phyloP scores from a whole-genome alignment of 148 eudicot species.

The Hydrangea macrophylla region DNA sequence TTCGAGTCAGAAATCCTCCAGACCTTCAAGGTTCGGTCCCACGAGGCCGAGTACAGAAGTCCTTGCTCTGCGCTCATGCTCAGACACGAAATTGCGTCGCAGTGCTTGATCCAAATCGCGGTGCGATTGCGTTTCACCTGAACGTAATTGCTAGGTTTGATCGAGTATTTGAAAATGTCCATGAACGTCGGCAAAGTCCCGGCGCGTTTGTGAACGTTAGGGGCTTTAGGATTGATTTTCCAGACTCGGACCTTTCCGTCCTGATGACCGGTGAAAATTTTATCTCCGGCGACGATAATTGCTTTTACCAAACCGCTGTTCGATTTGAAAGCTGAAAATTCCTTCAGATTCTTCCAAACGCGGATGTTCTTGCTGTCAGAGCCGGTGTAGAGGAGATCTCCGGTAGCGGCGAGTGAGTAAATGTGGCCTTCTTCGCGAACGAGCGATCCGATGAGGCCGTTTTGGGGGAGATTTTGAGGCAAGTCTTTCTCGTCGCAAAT shows the following conservation, averaged over 20 bases:
- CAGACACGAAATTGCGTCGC: conserved; percentile 44
- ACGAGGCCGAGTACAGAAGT: conserved; percentile 48
- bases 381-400: conserved; percentile 39
- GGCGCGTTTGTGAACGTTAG: conserved; percentile 26
- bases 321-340: conserved; percentile 45
- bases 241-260: conserved; percentile 51
- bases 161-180: conserved; percentile 46
- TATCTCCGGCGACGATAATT: conserved; percentile 35
- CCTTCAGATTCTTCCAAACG: conserved; percentile 45
- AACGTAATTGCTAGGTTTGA: conserved; percentile 37
- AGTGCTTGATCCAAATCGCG: conserved; percentile 45
- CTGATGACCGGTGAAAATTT: conserved; percentile 55
- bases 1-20: conserved; percentile 38
- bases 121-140: conserved; percentile 37
- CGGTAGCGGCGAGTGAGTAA: conserved; percentile 37
- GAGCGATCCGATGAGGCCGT: conserved; percentile 40
- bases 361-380: conserved; percentile 59
- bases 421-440: conserved; percentile 59
- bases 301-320: conserved; percentile 54
- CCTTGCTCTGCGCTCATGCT: conserved; percentile 39
- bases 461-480: conserved; percentile 19
- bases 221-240: conserved; percentile 31
- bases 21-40: conserved; percentile 54
- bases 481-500: conserved; percentile 9
- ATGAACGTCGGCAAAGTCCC: conserved; percentile 46